Percentiles rank a stretch among this genome's conserved stretches.
These are phyloP conservation scores for Pneumocystis canis DNA, from an alignment of 1,139 yeast genomes.

Conservation along the genomic window DNA sequence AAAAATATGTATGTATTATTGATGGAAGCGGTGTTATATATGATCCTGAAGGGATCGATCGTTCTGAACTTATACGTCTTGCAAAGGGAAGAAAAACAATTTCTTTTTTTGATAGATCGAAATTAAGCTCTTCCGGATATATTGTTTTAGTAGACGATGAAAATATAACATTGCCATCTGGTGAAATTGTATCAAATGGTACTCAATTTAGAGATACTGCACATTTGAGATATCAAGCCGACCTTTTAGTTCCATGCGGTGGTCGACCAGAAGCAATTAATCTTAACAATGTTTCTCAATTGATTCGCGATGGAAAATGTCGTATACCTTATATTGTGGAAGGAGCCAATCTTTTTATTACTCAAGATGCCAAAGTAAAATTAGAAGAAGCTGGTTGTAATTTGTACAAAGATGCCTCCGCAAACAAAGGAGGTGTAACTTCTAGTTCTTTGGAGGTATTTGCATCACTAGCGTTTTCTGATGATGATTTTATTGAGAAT, in stretches of 20 bases:
- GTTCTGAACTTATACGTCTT: slow-evolving; percentile 58
- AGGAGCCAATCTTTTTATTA: slow-evolving; percentile 91
- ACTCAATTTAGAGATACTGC: slow-evolving; percentile 82
- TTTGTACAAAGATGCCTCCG: slow-evolving; percentile 87
- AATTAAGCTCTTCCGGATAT: slow-evolving; percentile 63
- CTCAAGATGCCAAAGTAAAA: slow-evolving; percentile 80
- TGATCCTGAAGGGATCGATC: slow-evolving; percentile 81
- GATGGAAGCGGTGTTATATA: slow-evolving; percentile 94
- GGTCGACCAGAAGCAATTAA: slow-evolving; percentile 97
- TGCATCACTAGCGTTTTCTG: slow-evolving; percentile 86
- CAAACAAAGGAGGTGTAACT: slow-evolving; percentile 97
- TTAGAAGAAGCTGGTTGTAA: slow-evolving; percentile 78
- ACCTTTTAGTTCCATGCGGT: slow-evolving; percentile 92
- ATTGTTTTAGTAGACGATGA: slow-evolving; percentile 74
- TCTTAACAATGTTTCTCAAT: slow-evolving; percentile 59
- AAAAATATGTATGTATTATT: slow-evolving; percentile 72
- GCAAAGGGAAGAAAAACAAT: slow-evolving; percentile 71
- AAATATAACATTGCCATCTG: slow-evolving; percentile 65
- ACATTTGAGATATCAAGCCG: slow-evolving; percentile 60
- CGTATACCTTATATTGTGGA: slow-evolving; percentile 82
- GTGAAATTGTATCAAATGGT: slow-evolving; percentile 63
- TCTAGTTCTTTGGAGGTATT: slow-evolving; percentile 90
- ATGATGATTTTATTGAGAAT: slow-evolving; percentile 55
- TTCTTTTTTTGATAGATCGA: slow-evolving; percentile 48
- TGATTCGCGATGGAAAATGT: slow-evolving; percentile 66